phyloP scores from a whole-genome alignment of 192 early-diverging fungal genomes.

The Coemansia sp. region DNA sequence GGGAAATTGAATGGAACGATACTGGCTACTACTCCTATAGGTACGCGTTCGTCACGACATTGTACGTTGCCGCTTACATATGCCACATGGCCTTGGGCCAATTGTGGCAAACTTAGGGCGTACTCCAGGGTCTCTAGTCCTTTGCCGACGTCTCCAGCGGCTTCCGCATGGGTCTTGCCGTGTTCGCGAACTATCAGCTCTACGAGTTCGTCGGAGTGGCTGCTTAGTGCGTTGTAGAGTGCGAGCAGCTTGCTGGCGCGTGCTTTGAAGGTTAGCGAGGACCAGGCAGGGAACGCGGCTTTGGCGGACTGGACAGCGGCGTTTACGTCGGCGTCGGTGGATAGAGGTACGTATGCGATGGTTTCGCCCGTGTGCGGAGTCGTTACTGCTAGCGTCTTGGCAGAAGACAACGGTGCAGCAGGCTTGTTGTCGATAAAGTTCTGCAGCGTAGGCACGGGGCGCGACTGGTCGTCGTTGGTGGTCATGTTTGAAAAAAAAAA shows the following conservation, averaged over 20 bases:
- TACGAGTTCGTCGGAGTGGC: constrained; percentile 67
- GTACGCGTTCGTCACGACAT: constrained; percentile 65
- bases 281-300: constrained; percentile 62
- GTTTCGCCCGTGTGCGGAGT: constrained; percentile 63
- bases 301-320: constrained; percentile 62
- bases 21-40: constrained; percentile 75
- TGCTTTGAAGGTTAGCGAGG: constrained; percentile 68
- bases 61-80: constrained; percentile 69
- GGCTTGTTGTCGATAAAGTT: constrained; percentile 44
- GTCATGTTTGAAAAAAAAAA: too few relatives aligned
- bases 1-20: constrained; percentile 88
- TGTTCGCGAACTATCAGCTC: constrained; percentile 76
- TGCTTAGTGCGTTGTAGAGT: constrained; percentile 60
- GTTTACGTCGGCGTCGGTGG: constrained; percentile 60
- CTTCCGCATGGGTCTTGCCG: constrained; percentile 77
- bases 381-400: constrained; percentile 58
- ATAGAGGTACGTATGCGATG: constrained; percentile 69
- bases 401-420: neutral
- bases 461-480: too few relatives aligned
- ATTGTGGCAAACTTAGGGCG: constrained; percentile 67
- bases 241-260: constrained; percentile 64
- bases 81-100: constrained; percentile 62
- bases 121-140: constrained; percentile 82
- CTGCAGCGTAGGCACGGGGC: constrained; percentile 6
- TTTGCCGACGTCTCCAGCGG: constrained; percentile 71